phyloP scores from a whole-genome alignment of 2,329 filamentous ascomycete genomes.

The Coleophoma eucalyptorum region DNA sequence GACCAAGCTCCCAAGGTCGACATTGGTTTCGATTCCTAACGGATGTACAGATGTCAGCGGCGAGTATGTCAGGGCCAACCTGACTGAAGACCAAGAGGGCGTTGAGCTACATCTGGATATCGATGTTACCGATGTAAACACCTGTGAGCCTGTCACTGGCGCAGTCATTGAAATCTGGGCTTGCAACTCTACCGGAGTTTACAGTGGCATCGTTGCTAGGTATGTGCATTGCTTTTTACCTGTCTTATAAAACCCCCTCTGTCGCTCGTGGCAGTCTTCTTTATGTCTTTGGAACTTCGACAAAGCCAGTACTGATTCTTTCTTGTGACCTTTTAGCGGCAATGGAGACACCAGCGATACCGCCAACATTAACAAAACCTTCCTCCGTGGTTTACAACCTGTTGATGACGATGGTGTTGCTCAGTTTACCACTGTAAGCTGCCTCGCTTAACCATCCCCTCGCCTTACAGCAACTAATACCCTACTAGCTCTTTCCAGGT shows the following conservation, averaged over 20 bases:
- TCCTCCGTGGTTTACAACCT: constrained; percentile 35
- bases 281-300: too few species aligned
- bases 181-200: constrained; percentile 42
- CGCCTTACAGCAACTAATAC: too few species aligned
- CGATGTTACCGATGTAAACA: constrained; percentile 51
- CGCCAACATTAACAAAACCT: constrained; percentile 17
- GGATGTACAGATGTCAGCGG: constrained; percentile 38
- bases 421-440: constrained; percentile 30
- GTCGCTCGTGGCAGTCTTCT: too few species aligned
- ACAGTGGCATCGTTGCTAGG: constrained; percentile 37
- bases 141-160: constrained; percentile 22
- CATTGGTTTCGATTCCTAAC: too few species aligned
- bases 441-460: too few species aligned
- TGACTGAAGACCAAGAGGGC: constrained; percentile 41
- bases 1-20: too few species aligned
- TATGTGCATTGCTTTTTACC: too few species aligned
- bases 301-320: too few species aligned
- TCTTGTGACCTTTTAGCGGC: constrained; percentile 11
- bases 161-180: constrained; percentile 7
- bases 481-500: constrained; percentile 29
- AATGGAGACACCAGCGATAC: constrained; percentile 36
- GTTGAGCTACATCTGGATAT: constrained; percentile 44
- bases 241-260: too few species aligned
- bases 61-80: constrained; percentile 42
- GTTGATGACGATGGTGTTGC: constrained; percentile 36